Base-by-base conservation (phyloP, 2,329 filamentous ascomycete genomes). In the Fusarium nisikadoi region DNA sequence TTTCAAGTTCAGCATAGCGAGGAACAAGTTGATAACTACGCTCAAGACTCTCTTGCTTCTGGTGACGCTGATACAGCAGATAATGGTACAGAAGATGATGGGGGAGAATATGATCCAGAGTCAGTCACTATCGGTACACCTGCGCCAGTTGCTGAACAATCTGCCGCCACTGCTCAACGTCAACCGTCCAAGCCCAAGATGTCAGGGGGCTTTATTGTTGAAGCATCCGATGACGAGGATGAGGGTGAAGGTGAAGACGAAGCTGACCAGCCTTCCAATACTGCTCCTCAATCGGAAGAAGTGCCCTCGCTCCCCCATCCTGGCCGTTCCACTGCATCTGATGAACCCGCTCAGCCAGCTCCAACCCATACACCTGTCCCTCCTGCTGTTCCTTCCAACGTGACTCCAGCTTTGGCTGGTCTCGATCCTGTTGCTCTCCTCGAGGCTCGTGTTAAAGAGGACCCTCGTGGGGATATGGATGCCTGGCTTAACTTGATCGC, bases 381-480 rank as follows among this genome's bases (percentile, higher is more conserved):
- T 56, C 68, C 67, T 65, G 64, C 62, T 46, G 73, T 76, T 42
- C 69, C 78, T 47, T 78, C 80, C 70, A 76, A 78, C 74, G 78
- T 80, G 62, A 79, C 80, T 69, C 76, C 80, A 68, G 69, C 76
- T 27, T 81, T 86, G 75, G 81, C 85, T 71, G 83, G 84, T 67
- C 82, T 87, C 83, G 93, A 97, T 82, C 89, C 89, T 72, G 87
- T 95, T 76, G 91, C 92, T 64, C 89, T 95, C 65, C 87, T 98
- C 78, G 95, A 99, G 84, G 93, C 96, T 80, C 91, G 95, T 79
- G 92, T 98, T 80, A 92, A 92, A 80, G 93, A 98, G 78, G 96
- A 99, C 79, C 93, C 95, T 20, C 93, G 94, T 77, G 96, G 95
- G 78, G 95, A 98, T 76, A 90, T 96, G 82, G 93, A 96, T 80